Evolutionary conservation across 352 stramenopile genomes (phyloP).

Genomic region (Blastocystis sp.): DNA sequence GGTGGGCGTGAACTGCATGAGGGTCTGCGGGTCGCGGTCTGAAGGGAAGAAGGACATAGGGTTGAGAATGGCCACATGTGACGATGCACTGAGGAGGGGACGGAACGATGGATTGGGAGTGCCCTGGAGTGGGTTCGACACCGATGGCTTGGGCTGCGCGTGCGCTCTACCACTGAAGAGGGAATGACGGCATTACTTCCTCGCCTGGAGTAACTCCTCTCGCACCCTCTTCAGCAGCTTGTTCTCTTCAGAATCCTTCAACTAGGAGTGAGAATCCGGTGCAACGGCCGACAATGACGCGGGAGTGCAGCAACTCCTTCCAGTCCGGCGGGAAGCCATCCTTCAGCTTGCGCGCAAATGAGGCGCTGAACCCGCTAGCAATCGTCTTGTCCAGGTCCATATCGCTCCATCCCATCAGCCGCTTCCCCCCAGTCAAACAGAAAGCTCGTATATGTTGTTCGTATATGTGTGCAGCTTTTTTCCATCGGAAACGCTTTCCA

Average conservation of each 20-base stretch:
- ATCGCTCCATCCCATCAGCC: background rate
- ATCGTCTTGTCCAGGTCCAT: slow-evolving; percentile 12
- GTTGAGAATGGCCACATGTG: no score
- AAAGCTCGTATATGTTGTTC: slow-evolving; percentile 7
- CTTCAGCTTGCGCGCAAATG: background rate
- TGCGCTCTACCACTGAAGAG: no score
- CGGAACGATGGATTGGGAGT: no score
- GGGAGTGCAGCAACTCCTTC: background rate
- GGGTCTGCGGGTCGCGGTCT: no score
- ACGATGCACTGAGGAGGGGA: no score
- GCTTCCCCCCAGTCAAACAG: background rate
- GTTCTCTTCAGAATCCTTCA: background rate
- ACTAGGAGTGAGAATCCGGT: background rate
- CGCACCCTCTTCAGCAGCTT: background rate
- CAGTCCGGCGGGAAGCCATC: slow-evolving; percentile 16
- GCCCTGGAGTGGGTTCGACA: no score
- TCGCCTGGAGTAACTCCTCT: background rate
- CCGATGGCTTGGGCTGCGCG: no score
- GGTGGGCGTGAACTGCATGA: no score
- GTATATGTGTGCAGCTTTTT: background rate
- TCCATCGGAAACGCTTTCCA: background rate
- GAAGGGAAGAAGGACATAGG: no score
- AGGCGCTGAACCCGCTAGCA: slow-evolving; percentile 26
- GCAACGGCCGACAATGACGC: background rate
- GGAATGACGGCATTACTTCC: no score